Evolutionary conservation across 768 basidiomycete species (phyloP), one percentile per base, ranked within the genome.

Genomic region (Amanita exitialis): DNA sequence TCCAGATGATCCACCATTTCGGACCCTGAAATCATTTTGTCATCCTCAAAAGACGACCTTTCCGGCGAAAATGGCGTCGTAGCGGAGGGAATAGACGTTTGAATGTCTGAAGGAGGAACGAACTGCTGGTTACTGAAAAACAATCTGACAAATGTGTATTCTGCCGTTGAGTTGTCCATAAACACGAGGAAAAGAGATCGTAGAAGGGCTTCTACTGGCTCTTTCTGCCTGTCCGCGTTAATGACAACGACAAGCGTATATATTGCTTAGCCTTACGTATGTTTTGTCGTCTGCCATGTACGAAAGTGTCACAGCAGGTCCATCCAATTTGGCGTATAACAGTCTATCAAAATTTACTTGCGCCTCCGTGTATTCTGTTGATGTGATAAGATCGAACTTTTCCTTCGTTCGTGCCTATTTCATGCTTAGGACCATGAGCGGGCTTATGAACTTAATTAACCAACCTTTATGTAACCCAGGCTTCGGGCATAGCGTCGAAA

Each of bases 81-180:
- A 8, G 71, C 68, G 13, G 75, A 72, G 6, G 71, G 59, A 21
- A 69, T 41, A 21, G 67, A 59, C 4, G 52, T 66, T 35, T 66
- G 64, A 2, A 61, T 52, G 43, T 75, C 77, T 23, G 55, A 56
- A 9, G 66, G 60, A 16, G 68, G 64, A 2, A 67, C 50, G 1
- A 62, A 58, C 5, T 64, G 59, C 43, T 65, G 69, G 53, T 62
- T 62, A 35, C 77, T 71, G 69, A 98, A 98, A 70, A 99, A 98
- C 0, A 80, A 70, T 8, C 81, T 79, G 46, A 96, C 67, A 59
- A 98, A 98, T 1, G 82, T 74, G 66, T 93, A 95, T 67, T 98
- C 95, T 25, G 92, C 80, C 1, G 88, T 88, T 3, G 90, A 85
- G 61, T 99, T 98, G 69, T 97, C 93, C 78, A 95, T 83, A 54